Percentiles rank a stretch among this genome's conserved stretches.
phyloP scores from a whole-genome alignment of 1,139 yeast genomes.

The Debaryomycetaceae sp. region DNA sequence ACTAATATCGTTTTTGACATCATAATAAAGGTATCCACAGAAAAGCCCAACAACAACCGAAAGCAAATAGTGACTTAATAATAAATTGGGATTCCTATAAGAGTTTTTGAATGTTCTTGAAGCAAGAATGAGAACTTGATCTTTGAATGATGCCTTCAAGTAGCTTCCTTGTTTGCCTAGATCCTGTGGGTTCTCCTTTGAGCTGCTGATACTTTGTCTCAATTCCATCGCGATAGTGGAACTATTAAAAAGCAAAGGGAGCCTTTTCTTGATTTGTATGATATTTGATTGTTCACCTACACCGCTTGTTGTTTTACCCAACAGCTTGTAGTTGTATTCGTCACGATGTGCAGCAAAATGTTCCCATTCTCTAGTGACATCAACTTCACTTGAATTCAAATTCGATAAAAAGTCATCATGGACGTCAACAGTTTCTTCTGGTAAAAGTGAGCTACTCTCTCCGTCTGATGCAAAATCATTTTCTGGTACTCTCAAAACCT shows the following conservation, averaged over 20 bases:
- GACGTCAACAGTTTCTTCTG: conserved; percentile 26
- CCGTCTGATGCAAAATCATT: not conserved
- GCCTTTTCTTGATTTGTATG: conserved; percentile 30
- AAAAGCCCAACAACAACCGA: conserved; percentile 75
- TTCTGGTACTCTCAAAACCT: conserved; percentile 19
- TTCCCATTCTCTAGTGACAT: conserved; percentile 82
- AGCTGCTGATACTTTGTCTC: conserved; percentile 43
- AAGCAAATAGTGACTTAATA: conserved; percentile 77
- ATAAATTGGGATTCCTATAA: conserved; percentile 84
- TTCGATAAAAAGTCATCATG: conserved; percentile 35
- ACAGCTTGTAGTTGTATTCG: conserved; percentile 39
- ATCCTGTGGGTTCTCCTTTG: conserved; percentile 27
- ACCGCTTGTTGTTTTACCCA: conserved; percentile 14
- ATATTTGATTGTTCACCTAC: conserved; percentile 27
- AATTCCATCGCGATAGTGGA: conserved; percentile 51
- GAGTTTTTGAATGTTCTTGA: conserved; percentile 88
- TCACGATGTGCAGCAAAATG: conserved; percentile 85
- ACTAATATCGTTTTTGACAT: conserved; percentile 81
- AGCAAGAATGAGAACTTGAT: conserved; percentile 68
- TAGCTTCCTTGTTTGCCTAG: conserved; percentile 35
- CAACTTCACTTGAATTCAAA: conserved; percentile 29
- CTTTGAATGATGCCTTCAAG: conserved; percentile 52
- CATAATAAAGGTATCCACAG: conserved; percentile 82
- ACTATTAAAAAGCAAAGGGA: conserved; percentile 43
- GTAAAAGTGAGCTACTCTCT: not conserved